Evolutionary conservation across 1,284 basidiomycete species (phyloP).

Genomic region (Mrakiaceae sp.): DNA sequence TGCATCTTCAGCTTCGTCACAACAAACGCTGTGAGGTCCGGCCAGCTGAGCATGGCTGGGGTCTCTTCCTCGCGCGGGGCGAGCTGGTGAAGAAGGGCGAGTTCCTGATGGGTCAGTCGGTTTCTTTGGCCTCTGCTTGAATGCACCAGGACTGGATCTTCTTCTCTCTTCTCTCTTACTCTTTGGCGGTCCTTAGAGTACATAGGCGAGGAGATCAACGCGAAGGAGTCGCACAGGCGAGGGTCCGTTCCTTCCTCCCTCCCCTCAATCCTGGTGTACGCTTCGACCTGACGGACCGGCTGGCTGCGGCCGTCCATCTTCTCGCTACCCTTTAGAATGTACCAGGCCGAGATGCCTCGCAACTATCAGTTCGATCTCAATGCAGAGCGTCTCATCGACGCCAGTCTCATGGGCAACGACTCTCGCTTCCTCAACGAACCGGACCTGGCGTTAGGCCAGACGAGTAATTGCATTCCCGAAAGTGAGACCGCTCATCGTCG

Average conservation of each 20-base stretch:
- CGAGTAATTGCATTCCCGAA: background rate
- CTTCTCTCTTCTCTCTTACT: background rate
- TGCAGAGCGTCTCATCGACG: constrained; percentile 4
- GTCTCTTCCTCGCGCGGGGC: background rate
- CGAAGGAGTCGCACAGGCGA: constrained; percentile 3
- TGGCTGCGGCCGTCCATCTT: background rate
- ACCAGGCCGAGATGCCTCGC: background rate
- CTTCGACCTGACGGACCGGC: no score
- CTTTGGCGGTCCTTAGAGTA: constrained; percentile 5
- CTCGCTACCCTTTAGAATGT: background rate
- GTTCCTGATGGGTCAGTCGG: constrained; percentile 9
- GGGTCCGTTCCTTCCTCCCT: background rate
- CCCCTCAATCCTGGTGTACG: background rate
- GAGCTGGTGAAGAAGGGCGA: background rate
- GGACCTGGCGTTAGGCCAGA: background rate
- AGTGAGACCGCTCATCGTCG: background rate
- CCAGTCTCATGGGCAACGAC: constrained; percentile 2
- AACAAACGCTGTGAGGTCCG: background rate
- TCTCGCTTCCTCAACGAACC: constrained; percentile 15
- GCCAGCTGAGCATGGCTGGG: constrained; percentile 1
- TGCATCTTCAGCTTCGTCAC: background rate
- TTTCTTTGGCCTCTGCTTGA: no score
- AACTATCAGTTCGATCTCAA: constrained; percentile 17
- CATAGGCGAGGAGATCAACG: constrained; percentile 8
- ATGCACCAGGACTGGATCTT: no score